These are phyloP conservation scores for Hymenoscyphus salicellus DNA, from an alignment of 2,329 filamentous ascomycete genomes.

Conservation along the genomic window DNA sequence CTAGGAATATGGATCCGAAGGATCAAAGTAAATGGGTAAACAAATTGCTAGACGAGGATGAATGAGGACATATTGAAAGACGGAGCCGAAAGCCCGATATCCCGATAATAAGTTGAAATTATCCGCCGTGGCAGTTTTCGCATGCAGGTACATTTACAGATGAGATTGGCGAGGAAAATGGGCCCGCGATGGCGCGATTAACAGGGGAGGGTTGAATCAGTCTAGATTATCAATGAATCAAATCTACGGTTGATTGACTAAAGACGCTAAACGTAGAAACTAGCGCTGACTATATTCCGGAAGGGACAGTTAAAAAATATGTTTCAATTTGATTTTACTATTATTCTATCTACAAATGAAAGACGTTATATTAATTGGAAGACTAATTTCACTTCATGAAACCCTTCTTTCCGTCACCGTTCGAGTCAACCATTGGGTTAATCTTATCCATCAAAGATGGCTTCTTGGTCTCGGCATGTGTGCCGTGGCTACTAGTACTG, in stretches of 20 bases:
- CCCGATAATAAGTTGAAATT: not conserved
- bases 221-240: too few relatives aligned
- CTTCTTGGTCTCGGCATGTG: conserved; percentile 36
- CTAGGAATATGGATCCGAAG: not conserved
- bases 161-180: too few relatives aligned
- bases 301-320: not conserved
- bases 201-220: too few relatives aligned
- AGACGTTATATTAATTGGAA: not conserved
- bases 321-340: not conserved
- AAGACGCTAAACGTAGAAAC: too few relatives aligned
- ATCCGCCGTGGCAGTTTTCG: not conserved
- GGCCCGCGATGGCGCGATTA: too few relatives aligned
- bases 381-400: conserved; percentile 44
- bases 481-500: conserved; percentile 4
- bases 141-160: too few relatives aligned
- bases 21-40: not conserved
- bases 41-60: not conserved
- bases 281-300: not conserved
- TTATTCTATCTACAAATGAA: not conserved
- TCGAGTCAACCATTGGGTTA: conserved; percentile 52
- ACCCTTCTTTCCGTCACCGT: conserved; percentile 54
- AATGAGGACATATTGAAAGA: not conserved
- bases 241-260: too few relatives aligned
- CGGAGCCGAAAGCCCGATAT: not conserved
- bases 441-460: conserved; percentile 50